phyloP scores from a whole-genome alignment of 148 eudicot genomes.

The Rhododendron simsii region DNA sequence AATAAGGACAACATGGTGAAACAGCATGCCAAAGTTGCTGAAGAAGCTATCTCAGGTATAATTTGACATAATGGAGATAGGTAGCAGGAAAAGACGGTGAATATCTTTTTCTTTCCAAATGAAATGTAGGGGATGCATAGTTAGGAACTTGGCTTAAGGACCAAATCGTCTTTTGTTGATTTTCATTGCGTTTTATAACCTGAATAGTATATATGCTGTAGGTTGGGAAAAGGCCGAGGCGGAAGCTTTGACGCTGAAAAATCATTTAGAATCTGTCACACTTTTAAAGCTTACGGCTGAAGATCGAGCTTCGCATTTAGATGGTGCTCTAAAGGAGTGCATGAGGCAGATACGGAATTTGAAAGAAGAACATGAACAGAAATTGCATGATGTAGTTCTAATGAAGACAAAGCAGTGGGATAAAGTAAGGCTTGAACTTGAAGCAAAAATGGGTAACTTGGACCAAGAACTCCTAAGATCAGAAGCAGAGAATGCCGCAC shows the following conservation, averaged over 20 bases:
- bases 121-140: not conserved
- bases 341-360: constrained; percentile 89
- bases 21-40: constrained; percentile 95
- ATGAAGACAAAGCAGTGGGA: constrained; percentile 71
- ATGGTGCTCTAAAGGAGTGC: constrained; percentile 95
- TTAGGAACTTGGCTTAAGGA: not conserved
- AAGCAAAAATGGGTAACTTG: constrained; percentile 50
- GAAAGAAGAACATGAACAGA: constrained; percentile 86
- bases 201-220: constrained; percentile 19
- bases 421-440: constrained; percentile 70
- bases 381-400: constrained; percentile 57
- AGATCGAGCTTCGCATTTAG: constrained; percentile 87
- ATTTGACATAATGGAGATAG: not conserved
- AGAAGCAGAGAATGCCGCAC: constrained; percentile 75
- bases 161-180: not conserved
- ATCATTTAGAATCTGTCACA: constrained; percentile 87
- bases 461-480: constrained; percentile 79
- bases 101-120: not conserved
- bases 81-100: not conserved
- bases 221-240: constrained; percentile 99
- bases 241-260: constrained; percentile 80
- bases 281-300: constrained; percentile 84
- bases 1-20: constrained; percentile 77
- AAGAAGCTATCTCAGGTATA: constrained; percentile 96
- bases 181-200: not conserved